Evolutionary conservation across 805 yeast species (phyloP).

Genomic region (Starmerella apis): DNA sequence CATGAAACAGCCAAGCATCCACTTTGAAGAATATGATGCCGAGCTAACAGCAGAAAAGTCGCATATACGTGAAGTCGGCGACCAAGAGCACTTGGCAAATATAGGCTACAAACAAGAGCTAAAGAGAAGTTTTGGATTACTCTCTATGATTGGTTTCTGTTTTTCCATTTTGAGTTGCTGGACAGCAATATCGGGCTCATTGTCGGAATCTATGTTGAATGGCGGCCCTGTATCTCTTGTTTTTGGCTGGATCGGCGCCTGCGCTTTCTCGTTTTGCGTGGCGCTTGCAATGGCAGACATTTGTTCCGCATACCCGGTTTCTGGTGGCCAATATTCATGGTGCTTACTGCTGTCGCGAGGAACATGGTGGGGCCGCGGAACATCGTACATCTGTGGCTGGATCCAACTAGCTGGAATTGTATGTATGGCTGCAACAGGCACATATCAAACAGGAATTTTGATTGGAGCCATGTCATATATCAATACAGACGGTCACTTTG

Average conservation of each 20-base stretch:
- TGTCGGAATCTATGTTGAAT: conserved; percentile 49
- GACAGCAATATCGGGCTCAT: conserved; percentile 55
- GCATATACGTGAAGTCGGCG: not conserved
- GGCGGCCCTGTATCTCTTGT: conserved; percentile 54
- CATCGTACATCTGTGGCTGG: conserved; percentile 52
- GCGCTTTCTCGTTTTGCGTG: conserved; percentile 45
- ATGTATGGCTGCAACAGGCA: conserved; percentile 52
- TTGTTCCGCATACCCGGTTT: conserved; percentile 45
- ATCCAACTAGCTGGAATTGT: conserved; percentile 53
- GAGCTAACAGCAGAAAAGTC: conserved; percentile 2
- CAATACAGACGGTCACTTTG: conserved; percentile 31
- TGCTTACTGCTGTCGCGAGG: conserved; percentile 35
- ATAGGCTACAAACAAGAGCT: conserved; percentile 56
- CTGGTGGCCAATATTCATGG: conserved; percentile 63
- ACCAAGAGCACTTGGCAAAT: conserved; percentile 19
- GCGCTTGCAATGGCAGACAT: conserved; percentile 57
- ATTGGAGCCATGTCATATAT: conserved; percentile 43
- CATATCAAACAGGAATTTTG: conserved; percentile 44
- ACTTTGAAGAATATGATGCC: not conserved
- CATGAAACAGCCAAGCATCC: not conserved
- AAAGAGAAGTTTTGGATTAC: conserved; percentile 46
- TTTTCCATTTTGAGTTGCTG: conserved; percentile 55
- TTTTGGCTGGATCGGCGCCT: conserved; percentile 48
- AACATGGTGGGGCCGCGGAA: conserved; percentile 37
- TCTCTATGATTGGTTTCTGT: conserved; percentile 42